Base-by-base conservation (phyloP, 192 early-diverging fungal species). In the Coemansia sp. region DNA sequence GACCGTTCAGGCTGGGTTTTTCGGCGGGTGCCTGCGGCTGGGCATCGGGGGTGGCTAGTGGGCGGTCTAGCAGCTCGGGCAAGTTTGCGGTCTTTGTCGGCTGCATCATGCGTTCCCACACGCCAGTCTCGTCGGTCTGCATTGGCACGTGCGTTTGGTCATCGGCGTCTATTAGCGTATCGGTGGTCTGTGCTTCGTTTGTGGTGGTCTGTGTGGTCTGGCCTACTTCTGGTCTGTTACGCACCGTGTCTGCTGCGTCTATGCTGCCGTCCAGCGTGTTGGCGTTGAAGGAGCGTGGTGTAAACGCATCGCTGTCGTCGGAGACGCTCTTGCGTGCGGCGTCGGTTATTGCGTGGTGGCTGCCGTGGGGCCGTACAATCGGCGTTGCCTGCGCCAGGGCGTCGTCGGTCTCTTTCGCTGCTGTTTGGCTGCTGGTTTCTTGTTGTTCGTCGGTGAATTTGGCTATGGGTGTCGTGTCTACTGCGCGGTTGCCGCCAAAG, bases 41-140 rank as follows among this genome's bases (percentile, higher is more conserved):
- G 1, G 28, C 33, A 1, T n/a, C 53, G 2, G 70, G 65, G 37
- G 61, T 9, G 54, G 8, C 12, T 8, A 35, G 61, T 5, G 65
- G 43, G 45, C 28, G 33, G 37, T 66, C 65, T 18, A 75, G 59
- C 22, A 81, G 60, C 33, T 45, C 70, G 0, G 78, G 73, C 70
- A 81, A 54, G 1, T 48, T 56, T 2, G 70, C 58, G 3, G 78
- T 81, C 64, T 72, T 72, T 2, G 70, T 75, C 9, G 73, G 55
- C 38, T 59, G 70, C 58, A 70, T 51, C 58, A 79, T 57, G 55
- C 61, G 67, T n/a, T 34, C 70, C 75, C 75, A 77, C 15, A 18
- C 61, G 35, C 57, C 56, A 0, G 17, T 4, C 32, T 53, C 28
- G 12, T 61, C 62, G 2, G 45, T 18, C 35, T 65, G 64, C 54